Base-by-base conservation (phyloP, 441 rosid species). In the Iberis amara region DNA sequence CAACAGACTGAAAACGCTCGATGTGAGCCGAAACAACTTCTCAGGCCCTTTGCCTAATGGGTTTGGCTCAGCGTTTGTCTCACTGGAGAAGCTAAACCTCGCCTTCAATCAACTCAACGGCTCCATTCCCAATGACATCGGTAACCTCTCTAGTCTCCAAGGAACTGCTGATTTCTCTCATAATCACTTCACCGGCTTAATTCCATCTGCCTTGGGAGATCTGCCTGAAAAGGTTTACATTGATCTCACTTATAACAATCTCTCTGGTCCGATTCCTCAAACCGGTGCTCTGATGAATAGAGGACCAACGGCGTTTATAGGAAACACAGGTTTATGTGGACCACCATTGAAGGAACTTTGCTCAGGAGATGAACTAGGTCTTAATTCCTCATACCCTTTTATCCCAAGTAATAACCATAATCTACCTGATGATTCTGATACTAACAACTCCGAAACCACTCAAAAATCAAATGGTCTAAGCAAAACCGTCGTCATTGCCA, bases 111-210 rank as follows among this genome's bases (percentile, higher is more conserved):
- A 68, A 37, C 73, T 92, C 72, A 68, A 66, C 48, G 94, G 96
- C 38, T 72, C 81, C 1, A 76, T 92, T 39, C 94, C 94, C 27
- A 46, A 67, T 55, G 91, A 81, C 62, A 52, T 81, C 9, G 96
- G 94, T 11, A 84, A 88, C 43, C 71, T 84, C 74, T 83, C 96
- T 59, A 77, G 72, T 40, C 55, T 89, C 48, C 97, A 92, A 84
- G 99, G 97, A 54, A 92, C 96, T 58, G 92, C 76, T 68, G 99
- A 89, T 79, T 79, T 89, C 73, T 86, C 97, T 45, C 99, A 84
- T 61, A 92, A 89, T 68, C 61, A 60, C 36, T 86, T 92, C 57
- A 28, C 61, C 26, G 96, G 94, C 57, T 68, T 70, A 12, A 92
- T 92, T 74, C 96, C 97, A 4, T 74, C 88, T 70, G 79, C 85